Base-by-base conservation (phyloP, 176 grass and related monocot species). In the Saccharum spontaneum region DNA sequence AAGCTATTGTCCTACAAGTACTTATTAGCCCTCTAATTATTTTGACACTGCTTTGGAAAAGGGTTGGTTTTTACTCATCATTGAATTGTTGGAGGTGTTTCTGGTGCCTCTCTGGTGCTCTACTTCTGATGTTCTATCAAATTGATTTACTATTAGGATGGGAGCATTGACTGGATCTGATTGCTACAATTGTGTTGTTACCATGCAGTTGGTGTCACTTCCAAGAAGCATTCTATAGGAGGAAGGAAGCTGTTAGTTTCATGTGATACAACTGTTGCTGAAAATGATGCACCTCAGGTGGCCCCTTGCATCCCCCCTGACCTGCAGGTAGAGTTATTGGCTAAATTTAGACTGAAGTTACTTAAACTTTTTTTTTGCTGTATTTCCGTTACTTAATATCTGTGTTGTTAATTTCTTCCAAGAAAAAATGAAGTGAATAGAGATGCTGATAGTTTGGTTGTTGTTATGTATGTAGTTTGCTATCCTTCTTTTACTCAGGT, bases 221-320 rank as follows among this genome's bases (percentile, higher is more conserved):
- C 79, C 6, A 92, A 83, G 59, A 87, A 87, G 70, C 81, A 57
- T 33, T 81, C 44, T 22, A 16, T 74, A 86, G 73, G 72, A 77
- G 85, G 80, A 81, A 90, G 75, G 73, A 86, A 88, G 52, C 60
- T 84, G 17, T 61, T 18, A 13, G 79, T 81, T 61, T 38, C 48
- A 14, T 45, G 20, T 89, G 63, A 77, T 67, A 62, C 70, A 31
- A 16, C 71, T 11, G 79, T 83, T 67, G 69, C 71, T 52, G 75
- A 88, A 77, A 92, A 86, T 82, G 87, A 82, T 66, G 83, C 8
- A 31, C 61, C 68, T 71, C 36, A 76, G 52, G 72, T 30, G 13
- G 33, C 87, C 59, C 70, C 71, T 28, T 57, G 71, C 18, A 68
- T 37, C 60, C 59, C 66, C 17, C 14, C 41, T 48, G 79, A 85